Conservation (phyloP, 768 basidiomycete genomes). For the Russula emetica region DNA sequence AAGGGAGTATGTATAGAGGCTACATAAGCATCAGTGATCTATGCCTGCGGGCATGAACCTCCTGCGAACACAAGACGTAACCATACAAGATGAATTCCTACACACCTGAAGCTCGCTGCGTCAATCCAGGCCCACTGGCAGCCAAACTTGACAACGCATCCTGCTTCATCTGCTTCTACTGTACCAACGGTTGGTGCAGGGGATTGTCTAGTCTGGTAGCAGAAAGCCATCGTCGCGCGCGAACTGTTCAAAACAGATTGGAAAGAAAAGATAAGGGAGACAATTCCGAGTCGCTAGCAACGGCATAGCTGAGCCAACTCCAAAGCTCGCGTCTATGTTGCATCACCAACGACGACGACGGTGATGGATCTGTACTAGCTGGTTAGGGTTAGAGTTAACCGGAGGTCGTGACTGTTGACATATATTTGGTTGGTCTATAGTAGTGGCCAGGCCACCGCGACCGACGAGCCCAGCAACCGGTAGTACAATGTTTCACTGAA, state of each 20-base stretch:
- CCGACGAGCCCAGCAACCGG: no score
- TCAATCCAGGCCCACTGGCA: slow-evolving; percentile 91
- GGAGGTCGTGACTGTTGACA: background rate
- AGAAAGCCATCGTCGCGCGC: slow-evolving; percentile 83
- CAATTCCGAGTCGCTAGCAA: slow-evolving; percentile 79
- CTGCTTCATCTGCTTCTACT: slow-evolving; percentile 35
- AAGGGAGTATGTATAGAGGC: slow-evolving; percentile 82
- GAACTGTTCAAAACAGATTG: slow-evolving; percentile 83
- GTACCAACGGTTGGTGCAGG: slow-evolving; percentile 21
- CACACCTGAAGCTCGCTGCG: slow-evolving; percentile 86
- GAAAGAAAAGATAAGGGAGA: slow-evolving; percentile 75
- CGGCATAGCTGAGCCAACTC: slow-evolving; percentile 83
- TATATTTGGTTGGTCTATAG: slow-evolving; percentile 8
- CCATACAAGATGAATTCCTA: background rate
- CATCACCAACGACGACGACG: background rate
- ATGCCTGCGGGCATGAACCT: background rate
- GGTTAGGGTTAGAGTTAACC: background rate
- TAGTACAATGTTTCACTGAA: no score
- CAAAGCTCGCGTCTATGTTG: slow-evolving; percentile 41
- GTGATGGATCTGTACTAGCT: background rate
- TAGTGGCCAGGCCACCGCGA: no score
- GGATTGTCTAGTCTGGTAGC: slow-evolving; percentile 57
- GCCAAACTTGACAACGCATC: slow-evolving; percentile 78
- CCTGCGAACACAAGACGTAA: background rate
- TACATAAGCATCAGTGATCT: slow-evolving; percentile 34